These are phyloP conservation scores for Biscogniauxia mediterranea DNA, from an alignment of 2,329 filamentous ascomycete species.

Conservation along the genomic window DNA sequence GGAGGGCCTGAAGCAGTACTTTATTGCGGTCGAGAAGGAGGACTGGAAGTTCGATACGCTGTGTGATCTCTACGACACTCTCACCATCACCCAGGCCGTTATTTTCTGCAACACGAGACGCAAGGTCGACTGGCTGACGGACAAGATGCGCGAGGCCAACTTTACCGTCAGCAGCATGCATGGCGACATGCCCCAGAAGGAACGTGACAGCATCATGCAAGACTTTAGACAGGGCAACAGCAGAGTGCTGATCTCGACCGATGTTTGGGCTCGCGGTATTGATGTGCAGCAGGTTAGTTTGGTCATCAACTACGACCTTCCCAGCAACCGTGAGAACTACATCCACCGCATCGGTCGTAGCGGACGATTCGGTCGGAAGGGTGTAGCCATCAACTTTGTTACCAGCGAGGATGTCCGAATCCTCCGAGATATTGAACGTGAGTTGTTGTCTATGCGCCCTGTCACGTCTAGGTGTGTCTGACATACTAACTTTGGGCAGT, in stretches of 20 bases:
- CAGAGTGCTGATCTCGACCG: slow-evolving; percentile 92
- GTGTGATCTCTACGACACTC: slow-evolving; percentile 96
- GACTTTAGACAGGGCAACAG: slow-evolving; percentile 97
- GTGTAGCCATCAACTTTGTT: slow-evolving; percentile 99
- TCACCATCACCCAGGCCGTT: slow-evolving; percentile 97
- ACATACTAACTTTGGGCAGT: slow-evolving; percentile 46
- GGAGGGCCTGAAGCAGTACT: slow-evolving; percentile 97
- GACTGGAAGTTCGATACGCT: slow-evolving; percentile 99
- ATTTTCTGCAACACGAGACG: slow-evolving; percentile 99
- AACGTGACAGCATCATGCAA: slow-evolving; percentile 98
- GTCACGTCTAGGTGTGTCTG: neutral
- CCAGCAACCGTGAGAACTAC: slow-evolving; percentile 98
- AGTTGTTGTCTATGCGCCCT: slow-evolving; percentile 34
- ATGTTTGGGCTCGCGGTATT: slow-evolving; percentile 97
- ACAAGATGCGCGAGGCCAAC: slow-evolving; percentile 99
- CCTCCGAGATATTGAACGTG: slow-evolving; percentile 91
- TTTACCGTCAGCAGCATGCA: slow-evolving; percentile 99
- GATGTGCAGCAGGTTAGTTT: slow-evolving; percentile 97
- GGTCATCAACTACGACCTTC: slow-evolving; percentile 98
- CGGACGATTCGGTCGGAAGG: slow-evolving; percentile 94
- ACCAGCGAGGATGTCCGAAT: slow-evolving; percentile 98
- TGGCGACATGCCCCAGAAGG: slow-evolving; percentile 97
- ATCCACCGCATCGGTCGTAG: slow-evolving; percentile 97
- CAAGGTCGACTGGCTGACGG: slow-evolving; percentile 99
- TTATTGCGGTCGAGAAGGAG: slow-evolving; percentile 98